Evolutionary conservation across 2,329 filamentous ascomycete species (phyloP), one percentile per base, ranked within the genome.

Genomic region (Pseudophaeomoniella oleicola): DNA sequence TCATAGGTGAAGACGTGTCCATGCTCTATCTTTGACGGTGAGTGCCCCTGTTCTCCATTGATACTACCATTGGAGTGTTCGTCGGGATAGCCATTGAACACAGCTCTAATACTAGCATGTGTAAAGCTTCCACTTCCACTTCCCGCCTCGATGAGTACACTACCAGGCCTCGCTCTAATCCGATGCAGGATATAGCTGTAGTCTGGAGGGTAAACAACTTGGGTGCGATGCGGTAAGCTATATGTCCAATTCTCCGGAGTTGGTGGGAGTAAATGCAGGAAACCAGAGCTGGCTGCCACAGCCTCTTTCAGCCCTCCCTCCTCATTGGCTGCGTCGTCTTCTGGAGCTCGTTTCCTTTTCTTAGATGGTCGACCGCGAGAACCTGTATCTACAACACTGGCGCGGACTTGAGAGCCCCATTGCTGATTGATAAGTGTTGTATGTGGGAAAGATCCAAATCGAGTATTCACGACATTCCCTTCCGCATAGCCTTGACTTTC

Each of bases 331-430:
- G 35, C 42, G 30, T 49, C 49, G 19, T 44, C 46, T 15, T 44
- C 48, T 14, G 50, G 46, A 4, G 45, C 50, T 44, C 62, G 63
- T 37, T 67, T 66, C 29, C 64, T 65, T 31, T 48, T 48, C 42
- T 72, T 69, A 30, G 58, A 62, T 16, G 54, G 56, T 36, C 81
- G 72, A 19, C 85, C 85, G 48, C 86, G 69, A n/a, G 85, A 90
- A 10, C 87, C 86, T 0, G 87, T 94, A 51, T 94, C 84, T 39
- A 94, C 86, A 19, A 79, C 75, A 2, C 86, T 94, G 5, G 90
- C 90, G 33, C 84, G 72, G 15, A 96, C 78, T 55, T 96, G 90
- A 4, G 82, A 85, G 17, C 90, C 90, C 88, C 88, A 96, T 30
- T 83, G 81, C 37, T 86, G 66, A 4, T 75, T 68, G 38, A 94